Percentiles rank a stretch among this genome's conserved stretches.
Evolutionary conservation across 208 protist species (phyloP).

Genomic region (Kentomonas sorsogonicus): DNA sequence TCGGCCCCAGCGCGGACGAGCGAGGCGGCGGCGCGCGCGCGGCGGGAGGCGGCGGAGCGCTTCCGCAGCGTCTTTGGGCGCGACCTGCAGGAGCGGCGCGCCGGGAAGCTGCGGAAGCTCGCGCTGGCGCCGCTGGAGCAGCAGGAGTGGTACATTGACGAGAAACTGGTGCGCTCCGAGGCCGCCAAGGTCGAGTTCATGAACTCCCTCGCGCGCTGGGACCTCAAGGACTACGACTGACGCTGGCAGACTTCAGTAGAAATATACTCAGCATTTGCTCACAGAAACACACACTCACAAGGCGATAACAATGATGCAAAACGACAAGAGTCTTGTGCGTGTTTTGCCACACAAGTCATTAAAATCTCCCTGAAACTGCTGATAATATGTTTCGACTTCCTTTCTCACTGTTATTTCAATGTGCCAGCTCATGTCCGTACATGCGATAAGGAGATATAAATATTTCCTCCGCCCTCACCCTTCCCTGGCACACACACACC

Average conservation of each 20-base stretch:
- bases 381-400: no score
- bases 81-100: conserved; percentile 53
- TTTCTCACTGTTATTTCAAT: no score
- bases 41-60: conserved; percentile 16
- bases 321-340: no score
- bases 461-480: no score
- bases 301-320: no score
- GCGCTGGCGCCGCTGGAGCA: conserved; percentile 51
- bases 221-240: conserved; percentile 69
- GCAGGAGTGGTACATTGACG: conserved; percentile 86
- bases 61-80: conserved; percentile 49
- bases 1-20: background rate
- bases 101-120: conserved; percentile 55
- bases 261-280: background rate
- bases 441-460: no score
- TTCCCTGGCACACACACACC: no score
- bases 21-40: conserved; percentile 7
- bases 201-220: conserved; percentile 70
- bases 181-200: conserved; percentile 72
- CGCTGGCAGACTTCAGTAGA: background rate
- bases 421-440: no score
- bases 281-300: conserved; percentile 2
- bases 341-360: no score
- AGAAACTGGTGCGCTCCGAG: conserved; percentile 67
- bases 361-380: no score